A percentile compares a stretch with the other conserved stretches of the same genome.
Evolutionary conservation across 352 stramenopile species (phyloP).

Genomic region (Globisporangium abappressorium): DNA sequence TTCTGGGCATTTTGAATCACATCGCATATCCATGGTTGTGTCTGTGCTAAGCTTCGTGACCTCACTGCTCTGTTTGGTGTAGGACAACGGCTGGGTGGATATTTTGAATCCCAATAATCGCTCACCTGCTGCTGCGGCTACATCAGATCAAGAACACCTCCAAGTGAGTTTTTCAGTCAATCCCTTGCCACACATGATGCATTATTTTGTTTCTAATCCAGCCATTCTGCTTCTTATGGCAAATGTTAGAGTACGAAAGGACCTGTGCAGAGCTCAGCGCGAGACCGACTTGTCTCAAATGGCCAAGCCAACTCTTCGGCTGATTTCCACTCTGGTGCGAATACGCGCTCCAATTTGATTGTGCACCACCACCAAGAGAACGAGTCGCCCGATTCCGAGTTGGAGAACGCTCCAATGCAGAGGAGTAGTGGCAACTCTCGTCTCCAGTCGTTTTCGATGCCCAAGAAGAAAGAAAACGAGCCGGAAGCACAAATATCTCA

Average conservation of each 20-base stretch:
- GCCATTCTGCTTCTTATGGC: neutral
- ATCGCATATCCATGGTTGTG: neutral
- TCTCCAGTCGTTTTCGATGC: conserved; percentile 44
- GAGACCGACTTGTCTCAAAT: conserved; percentile 4
- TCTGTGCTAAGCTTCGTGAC: neutral
- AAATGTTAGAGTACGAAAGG: neutral
- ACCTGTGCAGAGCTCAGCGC: neutral
- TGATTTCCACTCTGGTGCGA: neutral
- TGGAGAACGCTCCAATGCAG: neutral
- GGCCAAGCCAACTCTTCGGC: neutral
- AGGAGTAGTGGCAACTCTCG: conserved; percentile 11
- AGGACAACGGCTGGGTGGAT: conserved; percentile 77
- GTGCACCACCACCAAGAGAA: conserved; percentile 14
- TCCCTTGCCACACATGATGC: neutral
- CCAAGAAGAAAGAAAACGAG: conserved; percentile 28
- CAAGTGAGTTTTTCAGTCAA: conserved; percentile 3
- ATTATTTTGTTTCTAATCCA: neutral
- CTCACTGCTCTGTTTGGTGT: neutral
- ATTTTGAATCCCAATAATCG: conserved; percentile 31
- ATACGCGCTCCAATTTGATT: neutral
- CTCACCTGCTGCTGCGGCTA: neutral
- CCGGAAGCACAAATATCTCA: conserved; percentile 27
- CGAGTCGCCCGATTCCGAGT: neutral
- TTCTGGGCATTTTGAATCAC: conserved; percentile 8
- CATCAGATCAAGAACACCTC: conserved; percentile 5